phyloP scores from a whole-genome alignment of 768 basidiomycete species.

The Suillus fuscotomentosus region DNA sequence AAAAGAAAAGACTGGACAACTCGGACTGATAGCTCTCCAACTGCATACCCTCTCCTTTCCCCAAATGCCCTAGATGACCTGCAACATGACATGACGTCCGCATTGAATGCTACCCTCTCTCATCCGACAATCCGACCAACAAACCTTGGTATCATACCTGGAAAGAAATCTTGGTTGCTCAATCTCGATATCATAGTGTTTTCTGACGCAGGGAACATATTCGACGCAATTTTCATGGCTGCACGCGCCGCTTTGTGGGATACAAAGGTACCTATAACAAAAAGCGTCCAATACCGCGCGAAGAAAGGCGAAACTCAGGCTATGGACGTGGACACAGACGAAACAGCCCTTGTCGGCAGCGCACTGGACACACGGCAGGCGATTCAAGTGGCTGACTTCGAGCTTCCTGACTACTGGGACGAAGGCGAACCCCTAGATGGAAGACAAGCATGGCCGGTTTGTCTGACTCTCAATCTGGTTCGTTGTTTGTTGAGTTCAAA shows the following conservation, averaged over 20 bases:
- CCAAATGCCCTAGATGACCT: constrained; percentile 69
- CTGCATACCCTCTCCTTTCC: constrained; percentile 73
- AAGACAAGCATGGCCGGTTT: constrained; percentile 70
- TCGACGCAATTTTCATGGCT: constrained; percentile 79
- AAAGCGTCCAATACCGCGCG: constrained; percentile 65
- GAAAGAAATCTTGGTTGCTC: constrained; percentile 73
- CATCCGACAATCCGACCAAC: constrained; percentile 64
- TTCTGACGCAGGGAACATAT: constrained; percentile 70
- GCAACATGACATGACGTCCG: constrained; percentile 65
- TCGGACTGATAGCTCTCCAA: constrained; percentile 64
- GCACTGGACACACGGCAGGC: constrained; percentile 56
- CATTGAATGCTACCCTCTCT: constrained; percentile 63
- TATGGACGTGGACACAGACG: constrained; percentile 72
- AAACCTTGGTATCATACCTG: constrained; percentile 59
- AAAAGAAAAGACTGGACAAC: constrained; percentile 2
- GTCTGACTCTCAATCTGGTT: constrained; percentile 77
- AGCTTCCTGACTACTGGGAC: constrained; percentile 86
- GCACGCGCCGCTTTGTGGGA: constrained; percentile 80
- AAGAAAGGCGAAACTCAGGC: constrained; percentile 23
- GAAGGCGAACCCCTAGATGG: constrained; percentile 69
- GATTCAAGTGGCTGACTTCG: constrained; percentile 69
- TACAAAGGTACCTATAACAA: constrained; percentile 74
- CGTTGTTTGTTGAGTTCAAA: constrained; percentile 22
- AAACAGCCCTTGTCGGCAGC: constrained; percentile 33
- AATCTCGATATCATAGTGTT: constrained; percentile 75